Evolutionary conservation across 2,329 filamentous ascomycete genomes (phyloP).

Genomic region (Sclerotinia sclerotiorum): DNA sequence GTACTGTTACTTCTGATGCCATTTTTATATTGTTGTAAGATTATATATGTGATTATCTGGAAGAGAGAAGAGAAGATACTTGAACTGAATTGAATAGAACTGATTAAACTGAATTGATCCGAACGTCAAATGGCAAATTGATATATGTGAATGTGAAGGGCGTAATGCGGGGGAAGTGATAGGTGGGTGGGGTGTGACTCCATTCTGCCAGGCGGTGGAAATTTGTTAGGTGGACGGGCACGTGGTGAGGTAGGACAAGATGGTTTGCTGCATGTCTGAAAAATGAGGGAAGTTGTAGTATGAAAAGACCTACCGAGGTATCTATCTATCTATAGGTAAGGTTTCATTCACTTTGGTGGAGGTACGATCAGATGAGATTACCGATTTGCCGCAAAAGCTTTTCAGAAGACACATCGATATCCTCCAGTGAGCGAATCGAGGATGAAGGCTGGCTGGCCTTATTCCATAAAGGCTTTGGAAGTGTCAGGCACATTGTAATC

Average conservation of each 20-base stretch:
- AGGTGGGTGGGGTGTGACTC: not conserved
- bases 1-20: constrained; percentile 11
- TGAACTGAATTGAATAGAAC: not conserved
- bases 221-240: not conserved
- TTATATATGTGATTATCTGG: not conserved
- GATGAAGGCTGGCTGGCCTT: too few relatives aligned
- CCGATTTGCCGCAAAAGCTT: too few relatives aligned
- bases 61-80: not conserved
- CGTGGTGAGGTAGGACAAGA: not conserved
- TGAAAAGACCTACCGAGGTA: too few relatives aligned
- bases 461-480: too few relatives aligned
- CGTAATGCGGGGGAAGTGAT: not conserved
- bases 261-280: not conserved
- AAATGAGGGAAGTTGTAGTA: too few relatives aligned
- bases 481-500: too few relatives aligned
- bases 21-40: not conserved
- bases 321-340: too few relatives aligned
- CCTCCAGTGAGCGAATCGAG: too few relatives aligned
- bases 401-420: too few relatives aligned
- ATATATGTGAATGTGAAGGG: not conserved
- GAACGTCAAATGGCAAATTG: not conserved
- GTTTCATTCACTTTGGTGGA: too few relatives aligned
- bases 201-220: not conserved
- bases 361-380: too few relatives aligned
- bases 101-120: not conserved